These are phyloP conservation scores for Rhizophora apiculata DNA, from an alignment of 345 rosid genomes.

Conservation along the genomic window DNA sequence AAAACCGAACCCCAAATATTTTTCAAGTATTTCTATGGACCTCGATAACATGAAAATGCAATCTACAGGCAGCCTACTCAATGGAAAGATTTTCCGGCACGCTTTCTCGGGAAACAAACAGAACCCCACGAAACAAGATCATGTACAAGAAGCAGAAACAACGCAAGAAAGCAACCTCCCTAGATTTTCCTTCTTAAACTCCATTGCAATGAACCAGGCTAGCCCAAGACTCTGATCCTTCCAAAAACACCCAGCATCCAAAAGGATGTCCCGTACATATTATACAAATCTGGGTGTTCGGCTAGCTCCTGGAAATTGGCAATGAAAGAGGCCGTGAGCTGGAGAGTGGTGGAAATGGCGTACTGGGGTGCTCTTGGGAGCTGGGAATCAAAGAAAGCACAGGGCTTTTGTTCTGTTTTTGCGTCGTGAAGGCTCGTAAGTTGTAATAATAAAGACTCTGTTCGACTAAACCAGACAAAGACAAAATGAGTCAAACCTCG, in stretches of 20 bases:
- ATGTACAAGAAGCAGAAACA: not conserved
- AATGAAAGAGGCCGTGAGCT: not conserved
- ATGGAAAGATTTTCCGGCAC: not conserved
- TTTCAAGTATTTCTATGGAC: not conserved
- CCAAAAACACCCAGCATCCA: not conserved
- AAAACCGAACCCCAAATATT: not conserved
- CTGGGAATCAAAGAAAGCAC: not conserved
- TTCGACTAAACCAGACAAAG: no score
- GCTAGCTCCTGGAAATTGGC: not conserved
- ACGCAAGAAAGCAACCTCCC: constrained; percentile 38
- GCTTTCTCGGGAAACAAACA: constrained; percentile 9
- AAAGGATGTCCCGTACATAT: not conserved
- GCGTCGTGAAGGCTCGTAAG: no score
- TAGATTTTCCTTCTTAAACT: constrained; percentile 56
- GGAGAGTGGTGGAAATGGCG: not conserved
- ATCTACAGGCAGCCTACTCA: not conserved
- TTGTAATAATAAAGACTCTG: no score
- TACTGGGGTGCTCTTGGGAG: not conserved
- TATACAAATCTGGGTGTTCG: not conserved
- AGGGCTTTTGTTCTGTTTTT: no score
- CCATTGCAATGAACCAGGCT: constrained; percentile 32
- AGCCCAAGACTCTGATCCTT: constrained; percentile 8
- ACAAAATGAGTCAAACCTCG: no score
- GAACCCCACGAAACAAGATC: constrained; percentile 18
- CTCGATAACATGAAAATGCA: not conserved